Percentiles rank a stretch among this genome's conserved stretches.
phyloP scores from a whole-genome alignment of 1,139 yeast genomes.

The Geotrichum australiense region DNA sequence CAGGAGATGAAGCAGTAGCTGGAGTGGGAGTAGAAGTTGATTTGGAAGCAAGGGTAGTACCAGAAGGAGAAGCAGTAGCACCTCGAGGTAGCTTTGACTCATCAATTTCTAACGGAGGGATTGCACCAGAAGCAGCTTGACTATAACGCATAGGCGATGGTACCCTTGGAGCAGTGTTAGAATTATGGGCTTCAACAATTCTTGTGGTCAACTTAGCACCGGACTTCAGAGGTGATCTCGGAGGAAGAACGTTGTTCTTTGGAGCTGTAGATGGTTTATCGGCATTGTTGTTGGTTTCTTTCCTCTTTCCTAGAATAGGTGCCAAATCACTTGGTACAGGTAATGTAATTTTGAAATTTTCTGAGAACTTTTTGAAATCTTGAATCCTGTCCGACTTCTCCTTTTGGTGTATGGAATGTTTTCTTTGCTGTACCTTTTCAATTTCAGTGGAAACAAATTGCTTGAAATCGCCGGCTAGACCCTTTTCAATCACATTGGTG shows the following conservation, averaged over 20 bases:
- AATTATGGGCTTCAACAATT: constrained; percentile 15
- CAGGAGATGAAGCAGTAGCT: constrained; percentile 8
- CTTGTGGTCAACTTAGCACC: constrained; percentile 15
- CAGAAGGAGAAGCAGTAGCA: constrained; percentile 1
- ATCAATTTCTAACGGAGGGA: constrained; percentile 10
- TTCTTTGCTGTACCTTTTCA: constrained; percentile 30
- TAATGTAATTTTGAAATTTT: constrained; percentile 58
- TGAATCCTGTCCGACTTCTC: constrained; percentile 50
- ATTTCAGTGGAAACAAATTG: constrained; percentile 34
- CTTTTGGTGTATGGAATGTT: constrained; percentile 29
- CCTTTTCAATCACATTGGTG: constrained; percentile 27
- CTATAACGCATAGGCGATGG: constrained; percentile 17
- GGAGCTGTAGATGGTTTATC: constrained; percentile 14
- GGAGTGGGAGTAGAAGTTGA: constrained; percentile 11
- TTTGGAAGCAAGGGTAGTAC: constrained; percentile 3
- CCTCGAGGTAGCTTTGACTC: constrained; percentile 11
- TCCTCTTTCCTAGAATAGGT: constrained; percentile 67
- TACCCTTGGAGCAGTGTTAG: constrained; percentile 10
- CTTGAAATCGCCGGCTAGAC: constrained; percentile 32
- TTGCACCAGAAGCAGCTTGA: constrained; percentile 2
- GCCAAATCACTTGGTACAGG: constrained; percentile 63
- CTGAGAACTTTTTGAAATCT: constrained; percentile 76
- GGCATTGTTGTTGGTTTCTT: constrained; percentile 25
- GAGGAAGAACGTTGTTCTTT: constrained; percentile 3
- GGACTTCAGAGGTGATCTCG: constrained; percentile 21